A percentile compares a stretch with the other conserved stretches of the same genome.
Evolutionary conservation across 2,329 filamentous ascomycete species (phyloP).

Genomic region (Penicillium corylophilum): DNA sequence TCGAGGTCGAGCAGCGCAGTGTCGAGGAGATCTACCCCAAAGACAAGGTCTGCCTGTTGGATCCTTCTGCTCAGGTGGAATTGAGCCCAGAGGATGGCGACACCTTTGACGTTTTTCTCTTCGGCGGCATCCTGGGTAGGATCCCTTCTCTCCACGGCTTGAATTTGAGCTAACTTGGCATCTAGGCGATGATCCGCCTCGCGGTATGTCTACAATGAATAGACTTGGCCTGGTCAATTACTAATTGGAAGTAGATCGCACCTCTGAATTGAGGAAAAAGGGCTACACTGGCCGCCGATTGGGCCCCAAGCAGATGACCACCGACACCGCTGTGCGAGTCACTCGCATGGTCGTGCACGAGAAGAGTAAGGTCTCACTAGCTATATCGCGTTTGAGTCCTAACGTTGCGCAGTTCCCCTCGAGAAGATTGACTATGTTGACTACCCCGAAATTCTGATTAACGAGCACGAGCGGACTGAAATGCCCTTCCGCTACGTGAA

Average conservation of each 20-base stretch:
- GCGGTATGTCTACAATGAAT: conserved; percentile 61
- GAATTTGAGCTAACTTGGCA: neutral
- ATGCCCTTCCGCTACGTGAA: conserved; percentile 98
- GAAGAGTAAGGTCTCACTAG: conserved; percentile 68
- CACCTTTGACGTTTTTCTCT: conserved; percentile 85
- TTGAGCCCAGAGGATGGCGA: conserved; percentile 79
- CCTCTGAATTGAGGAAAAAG: conserved; percentile 91
- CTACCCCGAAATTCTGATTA: conserved; percentile 84
- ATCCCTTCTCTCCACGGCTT: neutral
- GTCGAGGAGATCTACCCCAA: conserved; percentile 82
- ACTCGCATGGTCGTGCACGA: conserved; percentile 86
- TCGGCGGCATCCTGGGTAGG: conserved; percentile 89
- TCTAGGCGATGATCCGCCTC: conserved; percentile 84
- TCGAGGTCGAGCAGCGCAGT: conserved; percentile 71
- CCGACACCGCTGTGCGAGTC: conserved; percentile 92
- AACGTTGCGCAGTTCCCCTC: conserved; percentile 61
- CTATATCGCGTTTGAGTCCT: too few species aligned
- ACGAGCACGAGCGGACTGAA: conserved; percentile 87
- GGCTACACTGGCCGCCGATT: conserved; percentile 84
- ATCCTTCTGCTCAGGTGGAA: conserved; percentile 79
- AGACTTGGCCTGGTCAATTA: neutral
- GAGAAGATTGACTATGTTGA: conserved; percentile 80
- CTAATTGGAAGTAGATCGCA: conserved; percentile 65
- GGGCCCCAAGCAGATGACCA: conserved; percentile 96
- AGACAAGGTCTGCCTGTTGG: conserved; percentile 79